Base-by-base conservation (phyloP, 2,329 filamentous ascomycete genomes). In the Ramularia collo-cygni region DNA sequence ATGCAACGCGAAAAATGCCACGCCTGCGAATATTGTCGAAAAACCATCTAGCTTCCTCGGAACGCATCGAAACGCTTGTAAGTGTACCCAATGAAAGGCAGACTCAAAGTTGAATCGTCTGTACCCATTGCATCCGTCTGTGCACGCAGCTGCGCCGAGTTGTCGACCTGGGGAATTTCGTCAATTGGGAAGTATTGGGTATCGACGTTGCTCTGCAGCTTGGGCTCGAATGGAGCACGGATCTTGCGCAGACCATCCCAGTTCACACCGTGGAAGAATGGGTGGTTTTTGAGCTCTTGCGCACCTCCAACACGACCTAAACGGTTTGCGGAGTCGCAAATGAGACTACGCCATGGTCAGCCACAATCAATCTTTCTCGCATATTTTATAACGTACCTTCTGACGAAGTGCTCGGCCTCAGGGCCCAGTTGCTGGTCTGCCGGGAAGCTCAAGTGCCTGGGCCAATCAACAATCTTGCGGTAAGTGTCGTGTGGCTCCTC, bases 111-210 rank as follows among this genome's bases (percentile, higher is more conserved):
- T 3, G 89, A 87, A 49, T 87, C 82, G 62, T 94, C 85, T 53
- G 90, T 85, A 8, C 68, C 69, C 53, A 74, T 74, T 45, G 83
- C 81, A 48, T 83, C 76, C 35, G 85, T 86, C 64, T 93, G 85
- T 14, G 85, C 85, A 62, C 87, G 85, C 57, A 95, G 76, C 51
- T 85, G 76, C 16, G 88, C 92, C 40, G 85, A 87, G 50, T 88
- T 95, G 64, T 95, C 89, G 40, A 88, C 90, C 70, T 96, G 90
- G 56, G 94, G 88, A 60, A 98, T 95, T 66, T 98, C 92, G 60
- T 98, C 92, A 37, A 88, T 95, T 8, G 92, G 92, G 79, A 98
- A 98, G 72, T 98, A 96, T 33, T 89, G 90, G 14, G 92, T 95
- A 62, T 98, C 92, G 56, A 95, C 84, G 64, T 92, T 92, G 48